Conservation (phyloP, 805 yeast genomes). For the Lachancea dasiensis region DNA sequence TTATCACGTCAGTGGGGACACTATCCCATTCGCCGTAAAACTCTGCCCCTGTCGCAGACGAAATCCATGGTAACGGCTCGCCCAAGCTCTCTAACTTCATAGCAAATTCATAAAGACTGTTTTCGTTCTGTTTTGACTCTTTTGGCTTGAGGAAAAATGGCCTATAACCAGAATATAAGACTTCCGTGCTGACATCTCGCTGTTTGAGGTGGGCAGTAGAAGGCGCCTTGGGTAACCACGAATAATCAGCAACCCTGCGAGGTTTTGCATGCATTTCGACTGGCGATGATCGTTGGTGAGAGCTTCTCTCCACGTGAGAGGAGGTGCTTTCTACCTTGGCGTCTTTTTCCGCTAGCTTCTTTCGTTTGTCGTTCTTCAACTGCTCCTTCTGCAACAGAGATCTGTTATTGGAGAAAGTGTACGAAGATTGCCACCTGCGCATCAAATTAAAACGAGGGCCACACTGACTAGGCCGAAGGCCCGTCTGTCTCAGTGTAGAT, state of each 20-base stretch:
- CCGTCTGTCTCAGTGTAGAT: background rate
- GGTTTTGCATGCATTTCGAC: slow-evolving; percentile 4
- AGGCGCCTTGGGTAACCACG: slow-evolving; percentile 29
- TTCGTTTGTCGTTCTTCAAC: slow-evolving; percentile 10
- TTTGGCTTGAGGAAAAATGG: slow-evolving; percentile 23
- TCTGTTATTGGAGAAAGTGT: slow-evolving; percentile 22
- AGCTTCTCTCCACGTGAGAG: background rate
- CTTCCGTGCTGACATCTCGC: slow-evolving; percentile 20
- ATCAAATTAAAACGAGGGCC: slow-evolving; percentile 6
- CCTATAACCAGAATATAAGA: slow-evolving; percentile 30
- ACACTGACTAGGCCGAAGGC: too few relatives aligned
- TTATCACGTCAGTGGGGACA: slow-evolving; percentile 29
- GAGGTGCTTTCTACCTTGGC: background rate
- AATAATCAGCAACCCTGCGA: slow-evolving; percentile 16
- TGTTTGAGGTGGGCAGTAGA: slow-evolving; percentile 23
- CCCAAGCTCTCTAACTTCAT: slow-evolving; percentile 27
- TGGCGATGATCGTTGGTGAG: slow-evolving; percentile 1
- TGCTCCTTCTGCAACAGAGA: slow-evolving; percentile 18
- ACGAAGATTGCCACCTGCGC: slow-evolving; percentile 21
- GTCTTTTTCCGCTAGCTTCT: background rate
- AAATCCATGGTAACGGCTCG: slow-evolving; percentile 32
- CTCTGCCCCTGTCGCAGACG: slow-evolving; percentile 34
- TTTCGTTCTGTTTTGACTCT: slow-evolving; percentile 14
- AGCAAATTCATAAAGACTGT: slow-evolving; percentile 25
- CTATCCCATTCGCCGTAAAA: slow-evolving; percentile 32